Percentiles rank a stretch among this genome's conserved stretches.
phyloP scores from a whole-genome alignment of 306 rosid genomes.

The Trifolium pratense region DNA sequence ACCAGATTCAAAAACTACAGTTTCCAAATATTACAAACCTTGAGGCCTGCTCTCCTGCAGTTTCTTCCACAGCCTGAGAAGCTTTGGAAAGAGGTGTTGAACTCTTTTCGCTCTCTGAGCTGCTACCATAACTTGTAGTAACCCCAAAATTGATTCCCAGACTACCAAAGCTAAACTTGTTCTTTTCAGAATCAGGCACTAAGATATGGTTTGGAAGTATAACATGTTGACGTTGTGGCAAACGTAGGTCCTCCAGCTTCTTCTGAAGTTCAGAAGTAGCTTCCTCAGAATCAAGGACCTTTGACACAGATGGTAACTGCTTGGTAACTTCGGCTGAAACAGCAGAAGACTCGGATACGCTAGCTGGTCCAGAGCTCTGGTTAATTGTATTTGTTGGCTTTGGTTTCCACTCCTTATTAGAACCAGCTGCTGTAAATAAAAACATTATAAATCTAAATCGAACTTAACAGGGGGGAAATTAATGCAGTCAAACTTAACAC shows the following conservation, averaged over 20 bases:
- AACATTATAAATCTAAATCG: conserved; percentile 41
- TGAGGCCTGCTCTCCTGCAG: conserved; percentile 58
- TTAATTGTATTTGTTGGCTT: conserved; percentile 60
- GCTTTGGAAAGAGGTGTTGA: conserved; percentile 68
- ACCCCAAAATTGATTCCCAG: conserved; percentile 76
- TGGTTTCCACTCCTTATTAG: conserved; percentile 98
- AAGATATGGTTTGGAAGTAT: conserved; percentile 91
- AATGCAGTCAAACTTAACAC: conserved; percentile 10
- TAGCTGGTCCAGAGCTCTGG: conserved; percentile 62
- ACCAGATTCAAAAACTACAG: conserved; percentile 27
- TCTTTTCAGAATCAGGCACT: conserved; percentile 91
- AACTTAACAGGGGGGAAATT: conserved; percentile 22
- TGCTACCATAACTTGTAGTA: conserved; percentile 47
- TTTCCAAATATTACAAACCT: conserved; percentile 62
- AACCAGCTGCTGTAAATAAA: conserved; percentile 70
- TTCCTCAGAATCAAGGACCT: conserved; percentile 64
- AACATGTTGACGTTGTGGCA: conserved; percentile 80
- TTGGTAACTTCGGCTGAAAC: conserved; percentile 49
- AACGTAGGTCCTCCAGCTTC: conserved; percentile 72
- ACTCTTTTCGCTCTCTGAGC: conserved; percentile 68
- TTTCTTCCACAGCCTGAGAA: conserved; percentile 73
- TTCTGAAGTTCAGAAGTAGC: conserved; percentile 70
- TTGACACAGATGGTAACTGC: conserved; percentile 55
- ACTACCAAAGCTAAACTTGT: conserved; percentile 93
- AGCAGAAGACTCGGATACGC: conserved; percentile 55